Conservation (phyloP, 495 filamentous ascomycete species). For the Aspergillus egyptiacus region DNA sequence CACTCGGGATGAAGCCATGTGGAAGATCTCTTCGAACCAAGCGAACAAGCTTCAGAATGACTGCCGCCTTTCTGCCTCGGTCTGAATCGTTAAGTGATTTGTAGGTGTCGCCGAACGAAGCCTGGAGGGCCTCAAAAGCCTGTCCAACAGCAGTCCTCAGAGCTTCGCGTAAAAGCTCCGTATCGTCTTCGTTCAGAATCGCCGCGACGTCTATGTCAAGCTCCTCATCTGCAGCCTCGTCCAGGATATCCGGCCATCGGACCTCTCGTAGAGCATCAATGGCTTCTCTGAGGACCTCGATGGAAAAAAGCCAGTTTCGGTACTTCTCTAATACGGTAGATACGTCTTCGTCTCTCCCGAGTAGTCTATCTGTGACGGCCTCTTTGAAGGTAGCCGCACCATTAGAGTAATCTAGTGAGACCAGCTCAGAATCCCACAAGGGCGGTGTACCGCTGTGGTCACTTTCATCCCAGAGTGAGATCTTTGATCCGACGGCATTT, state of each 20-base stretch:
- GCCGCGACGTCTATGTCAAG: constrained; percentile 56
- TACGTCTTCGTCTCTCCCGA: constrained; percentile 64
- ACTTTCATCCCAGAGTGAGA: constrained; percentile 49
- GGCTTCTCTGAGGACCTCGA: constrained; percentile 53
- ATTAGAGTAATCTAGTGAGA: constrained; percentile 44
- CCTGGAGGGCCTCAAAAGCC: constrained; percentile 55
- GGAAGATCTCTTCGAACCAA: constrained; percentile 66
- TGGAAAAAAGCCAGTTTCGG: constrained; percentile 58
- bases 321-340: constrained; percentile 55
- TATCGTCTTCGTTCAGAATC: constrained; percentile 67
- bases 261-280: constrained; percentile 61
- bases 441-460: constrained; percentile 41
- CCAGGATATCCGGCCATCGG: constrained; percentile 71
- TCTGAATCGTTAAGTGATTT: constrained; percentile 35
- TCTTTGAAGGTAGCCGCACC: constrained; percentile 53
- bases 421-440: constrained; percentile 57
- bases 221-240: constrained; percentile 68
- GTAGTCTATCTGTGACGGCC: constrained; percentile 42
- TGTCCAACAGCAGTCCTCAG: constrained; percentile 51
- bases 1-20: constrained; percentile 27
- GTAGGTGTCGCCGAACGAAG: constrained; percentile 45
- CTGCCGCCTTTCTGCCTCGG: constrained; percentile 54
- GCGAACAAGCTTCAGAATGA: constrained; percentile 69
- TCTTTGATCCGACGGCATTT: constrained; percentile 39
- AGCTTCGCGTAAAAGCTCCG: constrained; percentile 53